These are phyloP conservation scores for Tolypocladium paradoxum DNA, from an alignment of 2,329 filamentous ascomycete genomes.

Conservation along the genomic window DNA sequence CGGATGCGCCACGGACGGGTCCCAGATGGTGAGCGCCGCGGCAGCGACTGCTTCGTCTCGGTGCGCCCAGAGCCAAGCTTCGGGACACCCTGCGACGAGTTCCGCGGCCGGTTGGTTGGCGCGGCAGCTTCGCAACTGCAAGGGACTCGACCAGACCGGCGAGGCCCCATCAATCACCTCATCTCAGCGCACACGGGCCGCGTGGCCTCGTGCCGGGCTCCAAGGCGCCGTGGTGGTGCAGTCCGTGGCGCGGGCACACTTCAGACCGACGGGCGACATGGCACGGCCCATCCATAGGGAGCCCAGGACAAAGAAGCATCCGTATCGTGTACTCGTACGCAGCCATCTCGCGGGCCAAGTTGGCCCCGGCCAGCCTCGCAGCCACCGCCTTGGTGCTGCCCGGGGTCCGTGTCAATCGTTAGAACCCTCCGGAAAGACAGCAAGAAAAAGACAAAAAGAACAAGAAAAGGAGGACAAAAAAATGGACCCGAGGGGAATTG, in stretches of 20 bases:
- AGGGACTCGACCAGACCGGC: background rate
- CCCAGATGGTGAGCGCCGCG: background rate
- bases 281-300: too few species aligned
- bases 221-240: background rate
- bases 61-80: background rate
- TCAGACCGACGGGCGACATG: background rate
- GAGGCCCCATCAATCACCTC: background rate
- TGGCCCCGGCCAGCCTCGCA: background rate
- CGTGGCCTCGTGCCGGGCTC: background rate
- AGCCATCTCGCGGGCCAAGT: background rate
- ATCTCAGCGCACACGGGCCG: background rate
- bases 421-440: too few species aligned
- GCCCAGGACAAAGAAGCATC: background rate
- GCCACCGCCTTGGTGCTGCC: background rate
- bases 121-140: background rate
- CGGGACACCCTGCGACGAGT: background rate
- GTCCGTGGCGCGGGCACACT: background rate
- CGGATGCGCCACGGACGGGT: background rate
- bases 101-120: background rate
- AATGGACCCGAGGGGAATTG: too few species aligned
- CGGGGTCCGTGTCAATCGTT: background rate
- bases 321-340: background rate
- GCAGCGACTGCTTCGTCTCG: background rate
- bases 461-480: too few species aligned
- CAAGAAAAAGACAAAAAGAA: too few species aligned